phyloP scores from a whole-genome alignment of 805 yeast species.

The Kockiozyma suomiensis region DNA sequence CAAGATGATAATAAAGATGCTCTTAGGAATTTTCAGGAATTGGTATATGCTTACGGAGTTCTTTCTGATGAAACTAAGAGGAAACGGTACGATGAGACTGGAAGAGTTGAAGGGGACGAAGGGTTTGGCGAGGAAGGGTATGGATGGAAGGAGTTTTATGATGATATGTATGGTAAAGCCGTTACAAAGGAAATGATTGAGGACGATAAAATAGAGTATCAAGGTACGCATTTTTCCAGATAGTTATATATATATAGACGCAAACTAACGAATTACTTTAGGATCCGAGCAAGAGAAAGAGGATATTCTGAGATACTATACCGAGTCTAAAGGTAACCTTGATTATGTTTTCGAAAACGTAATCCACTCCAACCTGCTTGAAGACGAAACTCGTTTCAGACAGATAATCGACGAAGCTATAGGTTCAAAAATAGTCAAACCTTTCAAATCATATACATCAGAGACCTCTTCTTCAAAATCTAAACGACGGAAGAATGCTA shows the following conservation, averaged over 20 bases:
- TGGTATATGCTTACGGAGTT: constrained; percentile 75
- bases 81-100: constrained; percentile 68
- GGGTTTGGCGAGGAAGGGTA: constrained; percentile 36
- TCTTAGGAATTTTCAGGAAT: constrained; percentile 57
- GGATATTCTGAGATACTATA: constrained; percentile 65
- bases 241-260: neutral
- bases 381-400: constrained; percentile 65
- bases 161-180: constrained; percentile 40
- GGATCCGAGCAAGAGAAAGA: constrained; percentile 44
- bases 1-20: constrained; percentile 45
- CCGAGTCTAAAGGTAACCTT: constrained; percentile 67
- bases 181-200: constrained; percentile 55
- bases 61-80: constrained; percentile 61
- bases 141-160: constrained; percentile 44
- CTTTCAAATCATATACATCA: constrained; percentile 50
- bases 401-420: constrained; percentile 53
- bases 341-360: constrained; percentile 69
- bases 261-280: neutral
- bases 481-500: constrained; percentile 48
- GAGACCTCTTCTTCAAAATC: constrained; percentile 49
- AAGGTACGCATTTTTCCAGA: constrained; percentile 41
- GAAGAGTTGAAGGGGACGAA: constrained; percentile 52
- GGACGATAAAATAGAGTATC: constrained; percentile 67
- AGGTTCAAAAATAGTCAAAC: constrained; percentile 45
- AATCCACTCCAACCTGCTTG: constrained; percentile 70